Evolutionary conservation across 495 filamentous ascomycete genomes (phyloP), one percentile per base, ranked within the genome.

Genomic region (Podospora pseudocomata): DNA sequence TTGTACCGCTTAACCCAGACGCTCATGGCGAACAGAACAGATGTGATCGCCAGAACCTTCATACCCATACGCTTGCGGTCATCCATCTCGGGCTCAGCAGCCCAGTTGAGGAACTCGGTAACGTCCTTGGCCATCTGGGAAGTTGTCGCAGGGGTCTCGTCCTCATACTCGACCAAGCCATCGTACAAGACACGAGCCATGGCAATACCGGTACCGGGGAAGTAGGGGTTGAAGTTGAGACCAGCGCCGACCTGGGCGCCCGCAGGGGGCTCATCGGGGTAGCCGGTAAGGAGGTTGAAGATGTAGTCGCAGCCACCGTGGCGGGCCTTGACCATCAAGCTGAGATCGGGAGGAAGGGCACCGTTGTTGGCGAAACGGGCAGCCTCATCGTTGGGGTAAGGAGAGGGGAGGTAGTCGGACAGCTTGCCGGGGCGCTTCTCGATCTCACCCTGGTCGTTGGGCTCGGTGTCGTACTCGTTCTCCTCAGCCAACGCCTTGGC

Each of bases 111-210:
- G 85, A 99, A 99, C 84, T 99, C 93, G 54, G 89, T 86, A 64
- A 98, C 96, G 77, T 99, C 96, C 89, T 99, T 99, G 74, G 96
- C 96, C 96, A 99, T 98, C 85, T 99, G 96, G 63, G 93, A 97
- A 67, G 93, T 91, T 72, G 93, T 90, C 34, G 96, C 96, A 61
- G 93, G 90, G 39, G 96, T 98, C 66, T 89, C 92, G 72, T 99
- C 96, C 79, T 99, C 96, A 85, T 99, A 99, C 76, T 99, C 96
- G 65, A 99, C 96, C 34, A 99, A 82, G 66, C 94, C 96, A 73
- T 99, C 94, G 82, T 94, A 99, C 58, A 99, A 87, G 66, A 97
- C 94, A 85, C 96, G 94, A 74, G 90, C 93, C 96, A 99, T 99
- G 73, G 91, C 96, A 80, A 99, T 99, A 74, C 93, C 95, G 70